These are phyloP conservation scores for Fusarium heterosporum DNA, from an alignment of 2,329 filamentous ascomycete species.

Conservation along the genomic window DNA sequence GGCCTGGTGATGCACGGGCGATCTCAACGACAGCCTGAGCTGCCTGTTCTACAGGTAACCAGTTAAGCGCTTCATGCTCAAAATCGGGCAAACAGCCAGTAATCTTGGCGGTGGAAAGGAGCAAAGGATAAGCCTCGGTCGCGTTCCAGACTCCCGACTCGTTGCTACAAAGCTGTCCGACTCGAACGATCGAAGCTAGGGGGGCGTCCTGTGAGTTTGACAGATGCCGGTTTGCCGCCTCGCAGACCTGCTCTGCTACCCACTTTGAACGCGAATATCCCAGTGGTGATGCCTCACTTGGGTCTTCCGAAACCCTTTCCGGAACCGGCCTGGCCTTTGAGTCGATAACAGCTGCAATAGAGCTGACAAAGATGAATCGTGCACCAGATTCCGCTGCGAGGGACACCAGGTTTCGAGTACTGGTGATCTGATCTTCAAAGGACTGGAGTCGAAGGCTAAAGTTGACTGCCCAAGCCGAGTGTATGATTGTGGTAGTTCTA, in stretches of 20 bases:
- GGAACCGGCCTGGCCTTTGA: slow-evolving; percentile 48
- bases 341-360: slow-evolving; percentile 57
- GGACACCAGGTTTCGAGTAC: slow-evolving; percentile 57
- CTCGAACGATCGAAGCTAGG: slow-evolving; percentile 53
- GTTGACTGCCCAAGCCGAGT: slow-evolving; percentile 67
- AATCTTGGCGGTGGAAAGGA: slow-evolving; percentile 60
- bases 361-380: slow-evolving; percentile 63
- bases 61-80: slow-evolving; percentile 54
- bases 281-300: slow-evolving; percentile 50
- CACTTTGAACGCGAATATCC: slow-evolving; percentile 60
- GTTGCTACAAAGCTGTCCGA: slow-evolving; percentile 65
- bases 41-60: slow-evolving; percentile 61
- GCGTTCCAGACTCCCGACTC: slow-evolving; percentile 62
- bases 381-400: slow-evolving; percentile 47
- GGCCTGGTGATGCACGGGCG: neutral
- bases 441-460: slow-evolving; percentile 64
- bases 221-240: slow-evolving; percentile 49
- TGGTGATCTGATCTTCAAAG: slow-evolving; percentile 63
- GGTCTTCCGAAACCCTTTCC: slow-evolving; percentile 46
- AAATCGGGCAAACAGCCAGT: slow-evolving; percentile 51
- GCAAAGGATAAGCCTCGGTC: slow-evolving; percentile 64
- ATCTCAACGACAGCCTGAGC: slow-evolving; percentile 57
- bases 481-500: slow-evolving; percentile 52
- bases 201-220: rapidly evolving
- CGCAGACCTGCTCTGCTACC: slow-evolving; percentile 55